Evolutionary conservation across 2,329 filamentous ascomycete genomes (phyloP).

Genomic region (Aspergillus tubingensis): DNA sequence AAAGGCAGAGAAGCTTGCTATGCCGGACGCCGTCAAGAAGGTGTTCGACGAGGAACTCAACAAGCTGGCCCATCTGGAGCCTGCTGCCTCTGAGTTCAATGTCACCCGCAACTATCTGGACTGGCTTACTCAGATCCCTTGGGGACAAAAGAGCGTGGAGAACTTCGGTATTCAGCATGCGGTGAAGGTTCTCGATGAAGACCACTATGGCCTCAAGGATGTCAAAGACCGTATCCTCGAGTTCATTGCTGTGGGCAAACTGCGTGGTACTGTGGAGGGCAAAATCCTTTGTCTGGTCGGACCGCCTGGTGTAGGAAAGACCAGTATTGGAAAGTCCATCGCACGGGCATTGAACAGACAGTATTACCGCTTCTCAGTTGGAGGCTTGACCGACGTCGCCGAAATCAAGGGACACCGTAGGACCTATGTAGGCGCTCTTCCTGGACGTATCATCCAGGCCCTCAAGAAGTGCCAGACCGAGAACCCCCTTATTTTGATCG

Average conservation of each 20-base stretch:
- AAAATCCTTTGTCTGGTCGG: constrained; percentile 98
- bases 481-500: constrained; percentile 93
- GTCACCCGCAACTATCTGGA: constrained; percentile 98
- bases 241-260: constrained; percentile 96
- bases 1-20: constrained; percentile 87
- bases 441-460: constrained; percentile 95
- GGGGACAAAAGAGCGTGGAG: constrained; percentile 92
- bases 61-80: constrained; percentile 92
- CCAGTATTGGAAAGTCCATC: constrained; percentile 97
- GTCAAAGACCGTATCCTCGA: constrained; percentile 98
- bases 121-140: constrained; percentile 97
- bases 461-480: constrained; percentile 99
- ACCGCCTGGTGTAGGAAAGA: constrained; percentile 96
- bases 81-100: constrained; percentile 96
- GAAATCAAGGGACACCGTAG: constrained; percentile 98
- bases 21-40: constrained; percentile 95
- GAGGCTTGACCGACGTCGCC: constrained; percentile 92
- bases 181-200: constrained; percentile 86
- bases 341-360: constrained; percentile 90
- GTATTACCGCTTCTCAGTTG: constrained; percentile 98
- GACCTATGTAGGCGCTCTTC: constrained; percentile 93
- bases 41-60: constrained; percentile 98
- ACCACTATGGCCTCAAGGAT: constrained; percentile 95
- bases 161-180: constrained; percentile 96
- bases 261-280: constrained; percentile 93